A percentile compares a stretch with the other conserved stretches of the same genome.
Evolutionary conservation across 306 rosid species (phyloP).

Genomic region (Vigna hirtella): DNA sequence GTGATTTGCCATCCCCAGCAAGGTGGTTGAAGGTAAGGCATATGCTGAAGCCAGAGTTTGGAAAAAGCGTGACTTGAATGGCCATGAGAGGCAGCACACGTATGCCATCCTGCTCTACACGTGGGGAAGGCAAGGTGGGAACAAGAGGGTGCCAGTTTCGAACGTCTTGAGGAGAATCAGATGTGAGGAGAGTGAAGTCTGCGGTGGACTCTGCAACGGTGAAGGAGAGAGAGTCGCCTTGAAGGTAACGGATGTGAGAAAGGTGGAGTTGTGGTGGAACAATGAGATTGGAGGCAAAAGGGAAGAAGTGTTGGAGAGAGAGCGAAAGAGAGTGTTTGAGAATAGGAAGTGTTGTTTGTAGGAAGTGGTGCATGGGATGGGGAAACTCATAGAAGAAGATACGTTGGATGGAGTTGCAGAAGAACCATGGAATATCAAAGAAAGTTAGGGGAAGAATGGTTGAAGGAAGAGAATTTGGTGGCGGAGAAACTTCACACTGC

Average conservation of each 20-base stretch:
- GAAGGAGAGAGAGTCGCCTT: conserved; percentile 28
- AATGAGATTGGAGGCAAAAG: conserved; percentile 39
- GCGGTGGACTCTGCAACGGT: conserved; percentile 30
- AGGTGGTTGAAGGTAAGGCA: conserved; percentile 17
- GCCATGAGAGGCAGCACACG: conserved; percentile 20
- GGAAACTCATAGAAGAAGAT: conserved; percentile 52
- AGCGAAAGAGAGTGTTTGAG: conserved; percentile 55
- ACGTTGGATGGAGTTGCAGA: conserved; percentile 28
- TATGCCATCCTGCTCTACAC: neutral
- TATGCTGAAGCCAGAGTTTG: conserved; percentile 19
- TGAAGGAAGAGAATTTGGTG: conserved; percentile 38
- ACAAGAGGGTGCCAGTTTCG: neutral
- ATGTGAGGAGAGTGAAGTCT: neutral
- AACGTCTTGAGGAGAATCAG: neutral
- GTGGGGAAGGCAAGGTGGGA: neutral
- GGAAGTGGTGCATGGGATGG: conserved; percentile 37
- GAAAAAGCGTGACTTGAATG: conserved; percentile 29
- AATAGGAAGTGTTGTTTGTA: conserved; percentile 43
- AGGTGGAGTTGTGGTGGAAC: conserved; percentile 34
- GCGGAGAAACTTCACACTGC: conserved; percentile 40
- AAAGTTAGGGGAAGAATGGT: conserved; percentile 50
- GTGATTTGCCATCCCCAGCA: neutral
- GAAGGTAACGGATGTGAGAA: conserved; percentile 42
- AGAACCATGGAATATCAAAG: conserved; percentile 53
- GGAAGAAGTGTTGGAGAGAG: conserved; percentile 56